Conservation (phyloP, 2,329 filamentous ascomycete genomes). For the Microsporum audouinii region DNA sequence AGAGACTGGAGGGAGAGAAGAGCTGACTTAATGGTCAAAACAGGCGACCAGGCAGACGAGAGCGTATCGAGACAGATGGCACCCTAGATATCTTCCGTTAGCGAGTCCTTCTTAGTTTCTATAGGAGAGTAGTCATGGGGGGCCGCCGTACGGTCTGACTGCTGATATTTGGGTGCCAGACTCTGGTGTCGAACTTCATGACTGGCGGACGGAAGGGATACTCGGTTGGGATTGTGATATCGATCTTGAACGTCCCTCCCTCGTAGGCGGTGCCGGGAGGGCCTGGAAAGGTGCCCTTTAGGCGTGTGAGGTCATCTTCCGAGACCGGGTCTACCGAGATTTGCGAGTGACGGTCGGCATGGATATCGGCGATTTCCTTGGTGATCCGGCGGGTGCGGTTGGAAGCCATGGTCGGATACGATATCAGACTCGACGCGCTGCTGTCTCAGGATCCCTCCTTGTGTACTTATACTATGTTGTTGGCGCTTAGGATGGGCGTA, state of each 20-base stretch:
- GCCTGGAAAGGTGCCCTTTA: constrained; percentile 71
- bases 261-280: constrained; percentile 91
- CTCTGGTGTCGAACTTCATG: constrained; percentile 85
- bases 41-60: constrained; percentile 81
- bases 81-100: constrained; percentile 45
- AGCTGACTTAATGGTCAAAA: constrained; percentile 90
- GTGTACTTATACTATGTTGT: not conserved
- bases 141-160: constrained; percentile 63
- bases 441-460: not conserved
- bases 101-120: not conserved
- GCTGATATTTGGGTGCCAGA: constrained; percentile 97
- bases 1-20: constrained; percentile 87
- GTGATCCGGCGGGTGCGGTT: constrained; percentile 46
- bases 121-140: not conserved
- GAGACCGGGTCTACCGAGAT: constrained; percentile 57
- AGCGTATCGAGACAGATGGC: constrained; percentile 95
- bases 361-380: constrained; percentile 41
- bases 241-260: constrained; percentile 67
- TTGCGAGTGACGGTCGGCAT: constrained; percentile 59
- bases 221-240: constrained; percentile 74
- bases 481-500: not conserved
- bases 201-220: constrained; percentile 88
- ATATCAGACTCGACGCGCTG: not conserved
- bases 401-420: constrained; percentile 36
- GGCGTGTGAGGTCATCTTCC: constrained; percentile 62